Percentiles rank a stretch among this genome's conserved stretches.
Evolutionary conservation across 768 basidiomycete genomes (phyloP).

Genomic region (Lactarius sanguifluus): DNA sequence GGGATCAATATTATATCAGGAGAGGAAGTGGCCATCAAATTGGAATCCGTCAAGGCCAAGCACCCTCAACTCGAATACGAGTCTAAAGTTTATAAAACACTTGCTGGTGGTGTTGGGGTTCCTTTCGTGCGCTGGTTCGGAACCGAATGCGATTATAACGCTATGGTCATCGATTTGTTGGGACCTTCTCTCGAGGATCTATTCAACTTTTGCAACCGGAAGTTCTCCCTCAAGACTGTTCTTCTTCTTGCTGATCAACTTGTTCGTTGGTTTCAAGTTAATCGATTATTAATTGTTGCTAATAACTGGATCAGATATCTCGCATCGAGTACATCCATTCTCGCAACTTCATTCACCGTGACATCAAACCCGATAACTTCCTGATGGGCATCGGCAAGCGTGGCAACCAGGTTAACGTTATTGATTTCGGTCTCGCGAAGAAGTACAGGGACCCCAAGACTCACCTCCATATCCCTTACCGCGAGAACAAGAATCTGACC

Average conservation of each 20-base stretch:
- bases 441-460: slow-evolving; percentile 99
- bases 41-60: slow-evolving; percentile 99
- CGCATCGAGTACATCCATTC: slow-evolving; percentile 99
- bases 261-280: slow-evolving; percentile 46
- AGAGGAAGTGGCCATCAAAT: slow-evolving; percentile 99
- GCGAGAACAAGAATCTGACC: slow-evolving; percentile 99
- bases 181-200: slow-evolving; percentile 89
- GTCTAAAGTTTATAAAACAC: slow-evolving; percentile 93
- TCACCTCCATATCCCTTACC: slow-evolving; percentile 98
- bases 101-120: slow-evolving; percentile 97
- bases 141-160: slow-evolving; percentile 98
- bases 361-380: slow-evolving; percentile 99
- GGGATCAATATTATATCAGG: slow-evolving; percentile 99
- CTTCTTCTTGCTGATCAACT: slow-evolving; percentile 95
- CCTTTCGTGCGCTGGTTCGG: slow-evolving; percentile 97
- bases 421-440: slow-evolving; percentile 98
- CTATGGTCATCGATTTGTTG: slow-evolving; percentile 97
- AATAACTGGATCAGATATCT: slow-evolving; percentile 65
- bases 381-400: slow-evolving; percentile 99
- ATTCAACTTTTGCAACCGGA: slow-evolving; percentile 96
- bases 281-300: slow-evolving; percentile 9
- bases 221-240: slow-evolving; percentile 96
- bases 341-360: slow-evolving; percentile 95
- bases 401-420: slow-evolving; percentile 99
- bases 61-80: slow-evolving; percentile 99